phyloP scores from a whole-genome alignment of 139 green algal species.

The Mesostigma viride region DNA sequence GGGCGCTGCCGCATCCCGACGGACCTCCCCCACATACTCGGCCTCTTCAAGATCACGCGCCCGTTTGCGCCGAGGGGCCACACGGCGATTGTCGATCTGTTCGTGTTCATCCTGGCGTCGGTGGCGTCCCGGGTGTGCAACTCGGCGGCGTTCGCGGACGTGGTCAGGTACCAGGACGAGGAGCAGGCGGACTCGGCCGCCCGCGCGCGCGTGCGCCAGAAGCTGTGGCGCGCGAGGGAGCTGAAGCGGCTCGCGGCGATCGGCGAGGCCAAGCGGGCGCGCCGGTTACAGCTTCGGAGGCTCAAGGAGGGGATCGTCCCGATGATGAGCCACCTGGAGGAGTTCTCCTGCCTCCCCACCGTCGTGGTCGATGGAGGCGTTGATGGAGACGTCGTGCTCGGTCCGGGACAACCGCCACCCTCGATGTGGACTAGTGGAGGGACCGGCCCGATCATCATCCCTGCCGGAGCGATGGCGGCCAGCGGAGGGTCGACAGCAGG shows the following conservation, averaged over 20 bases:
- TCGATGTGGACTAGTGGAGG: too few species aligned
- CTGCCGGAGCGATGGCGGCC: too few species aligned
- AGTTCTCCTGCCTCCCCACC: too few species aligned
- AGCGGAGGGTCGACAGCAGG: too few species aligned
- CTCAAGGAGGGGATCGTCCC: too few species aligned
- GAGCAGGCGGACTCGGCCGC: conserved; percentile 10
- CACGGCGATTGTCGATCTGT: too few species aligned
- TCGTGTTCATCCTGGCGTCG: conserved; percentile 20
- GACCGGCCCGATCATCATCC: too few species aligned
- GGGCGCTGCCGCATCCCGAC: not conserved
- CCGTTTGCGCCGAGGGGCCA: too few species aligned
- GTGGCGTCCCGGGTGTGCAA: conserved; percentile 10
- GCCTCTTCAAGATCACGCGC: conserved; percentile 29
- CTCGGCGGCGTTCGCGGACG: conserved; percentile 8
- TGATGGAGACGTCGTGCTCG: too few species aligned
- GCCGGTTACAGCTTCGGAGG: conserved; percentile 13
- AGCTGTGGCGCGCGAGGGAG: conserved; percentile 17
- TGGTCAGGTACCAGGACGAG: conserved; percentile 3
- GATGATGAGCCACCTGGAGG: too few species aligned
- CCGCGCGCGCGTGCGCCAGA: not conserved
- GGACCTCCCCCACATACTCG: conserved; percentile 12
- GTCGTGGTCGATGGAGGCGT: too few species aligned
- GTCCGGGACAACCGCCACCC: too few species aligned
- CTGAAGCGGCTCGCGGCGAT: conserved; percentile 12
- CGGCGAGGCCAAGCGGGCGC: conserved; percentile 15